These are phyloP conservation scores for Histomonas meleagridis DNA, from an alignment of 208 protist genomes.

Conservation along the genomic window DNA sequence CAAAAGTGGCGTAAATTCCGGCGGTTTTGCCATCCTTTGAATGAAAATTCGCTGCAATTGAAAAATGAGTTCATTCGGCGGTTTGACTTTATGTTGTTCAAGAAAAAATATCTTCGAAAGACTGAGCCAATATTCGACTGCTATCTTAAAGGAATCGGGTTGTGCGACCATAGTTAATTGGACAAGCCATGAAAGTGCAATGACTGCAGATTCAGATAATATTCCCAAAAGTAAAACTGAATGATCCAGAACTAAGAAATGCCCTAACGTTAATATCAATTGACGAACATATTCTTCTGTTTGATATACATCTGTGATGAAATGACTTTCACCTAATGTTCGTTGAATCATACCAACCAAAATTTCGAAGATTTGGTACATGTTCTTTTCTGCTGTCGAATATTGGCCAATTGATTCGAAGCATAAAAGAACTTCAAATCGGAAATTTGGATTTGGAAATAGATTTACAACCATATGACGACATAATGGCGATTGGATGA, in stretches of 20 bases:
- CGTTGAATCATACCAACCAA: background rate
- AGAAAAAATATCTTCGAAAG: background rate
- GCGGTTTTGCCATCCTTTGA: background rate
- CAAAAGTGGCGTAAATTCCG: background rate
- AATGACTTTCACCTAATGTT: background rate
- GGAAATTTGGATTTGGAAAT: background rate
- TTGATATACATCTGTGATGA: background rate
- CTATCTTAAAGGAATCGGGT: background rate
- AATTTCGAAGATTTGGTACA: background rate
- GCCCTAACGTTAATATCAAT: background rate
- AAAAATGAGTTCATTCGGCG: background rate
- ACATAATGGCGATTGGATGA: background rate
- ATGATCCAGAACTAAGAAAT: background rate
- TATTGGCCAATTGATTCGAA: background rate
- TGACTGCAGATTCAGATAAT: background rate
- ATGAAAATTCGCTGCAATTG: background rate
- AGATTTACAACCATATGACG: background rate
- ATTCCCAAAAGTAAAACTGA: background rate
- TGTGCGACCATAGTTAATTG: background rate
- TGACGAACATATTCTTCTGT: background rate
- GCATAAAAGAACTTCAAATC: background rate
- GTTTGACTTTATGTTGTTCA: background rate
- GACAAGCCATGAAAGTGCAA: background rate
- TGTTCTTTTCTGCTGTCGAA: background rate
- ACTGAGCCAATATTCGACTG: background rate